Evolutionary conservation across 768 basidiomycete species (phyloP).

Genomic region (Hirschioporus abietinus): DNA sequence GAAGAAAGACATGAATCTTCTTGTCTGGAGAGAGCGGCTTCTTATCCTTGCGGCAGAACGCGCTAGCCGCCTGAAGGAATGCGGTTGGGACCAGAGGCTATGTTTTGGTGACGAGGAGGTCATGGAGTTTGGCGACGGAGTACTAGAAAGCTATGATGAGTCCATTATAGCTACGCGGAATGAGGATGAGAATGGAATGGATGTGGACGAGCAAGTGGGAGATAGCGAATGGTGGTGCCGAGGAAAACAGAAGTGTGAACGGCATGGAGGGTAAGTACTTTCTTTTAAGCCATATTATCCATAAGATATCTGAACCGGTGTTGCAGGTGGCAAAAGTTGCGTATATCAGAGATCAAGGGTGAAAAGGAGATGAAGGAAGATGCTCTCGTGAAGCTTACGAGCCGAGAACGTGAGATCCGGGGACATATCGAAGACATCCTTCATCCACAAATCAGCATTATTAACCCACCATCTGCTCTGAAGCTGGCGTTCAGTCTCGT

Average conservation of each 20-base stretch:
- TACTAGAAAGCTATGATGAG: slow-evolving; percentile 66
- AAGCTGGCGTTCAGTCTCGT: not conserved
- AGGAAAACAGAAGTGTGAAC: slow-evolving; percentile 68
- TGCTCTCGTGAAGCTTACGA: slow-evolving; percentile 58
- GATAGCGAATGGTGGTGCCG: slow-evolving; percentile 74
- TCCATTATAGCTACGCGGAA: slow-evolving; percentile 14
- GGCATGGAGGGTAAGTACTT: slow-evolving; percentile 63
- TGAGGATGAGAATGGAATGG: slow-evolving; percentile 35
- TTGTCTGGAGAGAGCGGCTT: slow-evolving; percentile 65
- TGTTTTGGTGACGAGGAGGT: slow-evolving; percentile 81
- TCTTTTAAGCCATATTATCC: slow-evolving; percentile 5
- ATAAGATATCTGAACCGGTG: slow-evolving; percentile 7
- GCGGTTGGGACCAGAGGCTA: slow-evolving; percentile 87
- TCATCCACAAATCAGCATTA: slow-evolving; percentile 18
- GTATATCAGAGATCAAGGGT: slow-evolving; percentile 62
- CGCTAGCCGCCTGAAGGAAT: slow-evolving; percentile 59
- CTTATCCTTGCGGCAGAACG: slow-evolving; percentile 63
- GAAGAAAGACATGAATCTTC: slow-evolving; percentile 63
- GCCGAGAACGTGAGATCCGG: slow-evolving; percentile 72
- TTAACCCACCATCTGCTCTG: not conserved
- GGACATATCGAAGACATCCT: slow-evolving; percentile 71
- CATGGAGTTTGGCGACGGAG: slow-evolving; percentile 59
- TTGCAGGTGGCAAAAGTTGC: slow-evolving; percentile 73
- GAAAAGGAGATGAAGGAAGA: slow-evolving; percentile 76
- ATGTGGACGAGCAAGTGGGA: slow-evolving; percentile 36